Conservation (phyloP, 2,329 filamentous ascomycete genomes). For the Endothia cerciana region DNA sequence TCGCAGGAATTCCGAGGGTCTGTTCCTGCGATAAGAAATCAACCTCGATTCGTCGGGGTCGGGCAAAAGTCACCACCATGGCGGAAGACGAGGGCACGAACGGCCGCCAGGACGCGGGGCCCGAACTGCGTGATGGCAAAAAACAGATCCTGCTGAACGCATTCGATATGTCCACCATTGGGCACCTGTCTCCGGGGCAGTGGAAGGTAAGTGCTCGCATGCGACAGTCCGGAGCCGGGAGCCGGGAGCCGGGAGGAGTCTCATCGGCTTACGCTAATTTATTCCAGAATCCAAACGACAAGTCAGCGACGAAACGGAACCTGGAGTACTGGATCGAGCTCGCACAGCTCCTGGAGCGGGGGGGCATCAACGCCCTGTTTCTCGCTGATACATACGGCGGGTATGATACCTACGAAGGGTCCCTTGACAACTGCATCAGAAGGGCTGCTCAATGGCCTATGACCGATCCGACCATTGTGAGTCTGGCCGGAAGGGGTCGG, state of each 20-base stretch:
- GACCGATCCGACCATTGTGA: constrained; percentile 65
- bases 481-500: not conserved
- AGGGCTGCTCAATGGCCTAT: constrained; percentile 68
- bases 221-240: not conserved
- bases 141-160: constrained; percentile 66
- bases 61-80: constrained; percentile 6
- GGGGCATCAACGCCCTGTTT: constrained; percentile 67
- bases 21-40: not conserved
- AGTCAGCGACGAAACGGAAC: constrained; percentile 62
- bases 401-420: constrained; percentile 65
- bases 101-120: constrained; percentile 1
- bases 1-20: too few relatives aligned
- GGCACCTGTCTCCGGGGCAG: constrained; percentile 67
- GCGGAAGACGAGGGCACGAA: constrained; percentile 8
- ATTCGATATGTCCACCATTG: constrained; percentile 68
- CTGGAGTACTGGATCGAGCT: constrained; percentile 68
- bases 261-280: not conserved
- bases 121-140: constrained; percentile 38
- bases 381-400: constrained; percentile 69
- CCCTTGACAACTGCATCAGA: constrained; percentile 63
- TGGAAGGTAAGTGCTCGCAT: constrained; percentile 58
- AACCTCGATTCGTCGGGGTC: not conserved
- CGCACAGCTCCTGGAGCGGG: constrained; percentile 63
- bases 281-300: constrained; percentile 60
- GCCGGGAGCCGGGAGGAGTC: not conserved